Evolutionary conservation across 2,329 filamentous ascomycete species (phyloP), one percentile per base, ranked within the genome.

Genomic region (Verticillium klebahnii): DNA sequence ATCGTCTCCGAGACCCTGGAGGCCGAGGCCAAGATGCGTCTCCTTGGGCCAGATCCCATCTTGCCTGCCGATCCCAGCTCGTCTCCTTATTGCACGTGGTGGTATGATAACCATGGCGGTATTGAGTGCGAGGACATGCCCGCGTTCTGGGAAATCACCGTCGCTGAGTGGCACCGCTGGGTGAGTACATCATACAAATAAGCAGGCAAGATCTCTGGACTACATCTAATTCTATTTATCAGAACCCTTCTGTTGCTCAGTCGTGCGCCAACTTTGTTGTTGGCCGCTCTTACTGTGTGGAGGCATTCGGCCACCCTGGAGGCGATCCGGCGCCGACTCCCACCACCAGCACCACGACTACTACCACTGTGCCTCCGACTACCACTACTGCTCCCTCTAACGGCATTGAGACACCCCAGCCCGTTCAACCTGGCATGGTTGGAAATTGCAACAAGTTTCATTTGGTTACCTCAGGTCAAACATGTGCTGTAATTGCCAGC

Each of bases 401-500:
- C 45, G 57, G 60, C 2, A 63, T 65, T 17, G 25, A 56, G 15
- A 67, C 63, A 6, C 67, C 64, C 4, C 34, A 17, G 7, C 64
- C 64, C 1, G 62, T 57, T 17, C 65, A 69, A 57, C 60, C 55
- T 7, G 61, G 54, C n/a, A 66, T 68, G 37, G 62, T 64, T 1
- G 50, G 57, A 19, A 67, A 67, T 55, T 69, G 64, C 56, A 60
- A 69, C 15, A 63, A 60, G 40, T 69, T 69, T 29, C 62, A 67
- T 34, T 37, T 59, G 15, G 61, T 67, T 12, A 31, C 62, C 2
- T 55, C 15, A 0, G 68, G 65, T 1, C 67, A 71, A 5, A 63
- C 56, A 4, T 76, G 72, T 52, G 58, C 45, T 9, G 61, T 56
- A 0, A 72, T 75, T 29, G 66, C 68, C 14, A 37, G 59, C 0